These are phyloP conservation scores for Eucalyptus sideroxylon DNA, from an alignment of 345 rosid species.

Conservation along the genomic window DNA sequence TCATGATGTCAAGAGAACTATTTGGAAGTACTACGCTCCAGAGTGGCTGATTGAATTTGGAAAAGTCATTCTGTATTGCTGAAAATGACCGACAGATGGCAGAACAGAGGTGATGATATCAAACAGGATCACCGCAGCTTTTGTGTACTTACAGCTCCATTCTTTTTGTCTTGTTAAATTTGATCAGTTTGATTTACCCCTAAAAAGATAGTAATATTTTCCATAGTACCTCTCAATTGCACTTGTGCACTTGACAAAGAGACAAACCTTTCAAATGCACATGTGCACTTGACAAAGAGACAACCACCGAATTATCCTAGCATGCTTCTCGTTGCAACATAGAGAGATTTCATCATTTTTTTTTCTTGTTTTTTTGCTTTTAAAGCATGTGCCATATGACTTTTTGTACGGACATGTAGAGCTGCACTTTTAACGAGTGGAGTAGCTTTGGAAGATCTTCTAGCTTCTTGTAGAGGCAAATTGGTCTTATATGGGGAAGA, in stretches of 20 bases:
- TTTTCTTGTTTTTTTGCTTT: no score
- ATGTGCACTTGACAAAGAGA: no score
- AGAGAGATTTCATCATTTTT: no score
- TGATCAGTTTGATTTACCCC: neutral
- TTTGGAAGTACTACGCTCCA: neutral
- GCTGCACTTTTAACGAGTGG: neutral
- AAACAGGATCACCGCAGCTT: neutral
- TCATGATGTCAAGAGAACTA: neutral
- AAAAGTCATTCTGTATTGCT: neutral
- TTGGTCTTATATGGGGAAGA: neutral
- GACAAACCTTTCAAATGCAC: neutral
- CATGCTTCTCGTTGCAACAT: neutral
- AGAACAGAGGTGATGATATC: neutral
- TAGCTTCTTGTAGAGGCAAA: neutral
- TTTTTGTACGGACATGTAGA: neutral
- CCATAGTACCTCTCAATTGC: no score
- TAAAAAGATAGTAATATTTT: neutral
- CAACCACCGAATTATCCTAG: no score
- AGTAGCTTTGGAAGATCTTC: neutral
- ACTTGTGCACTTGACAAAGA: no score
- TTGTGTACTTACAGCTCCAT: neutral
- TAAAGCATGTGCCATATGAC: neutral
- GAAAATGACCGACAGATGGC: neutral
- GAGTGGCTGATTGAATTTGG: neutral
- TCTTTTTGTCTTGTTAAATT: neutral